These are phyloP conservation scores for Fusarium penzigii DNA, from an alignment of 2,329 filamentous ascomycete genomes.

Conservation along the genomic window DNA sequence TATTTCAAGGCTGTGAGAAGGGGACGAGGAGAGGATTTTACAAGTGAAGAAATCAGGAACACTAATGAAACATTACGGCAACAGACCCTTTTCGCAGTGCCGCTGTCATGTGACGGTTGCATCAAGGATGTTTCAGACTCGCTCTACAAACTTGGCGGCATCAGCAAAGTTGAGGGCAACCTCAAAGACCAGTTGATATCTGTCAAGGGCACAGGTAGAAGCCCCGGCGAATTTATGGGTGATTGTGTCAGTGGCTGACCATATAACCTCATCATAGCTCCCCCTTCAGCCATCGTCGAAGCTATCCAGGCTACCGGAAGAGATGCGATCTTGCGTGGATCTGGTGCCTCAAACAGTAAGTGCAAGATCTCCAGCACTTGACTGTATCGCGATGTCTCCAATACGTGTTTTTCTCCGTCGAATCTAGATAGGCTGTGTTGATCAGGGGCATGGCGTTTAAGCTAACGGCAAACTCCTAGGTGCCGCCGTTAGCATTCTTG, in stretches of 20 bases:
- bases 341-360: conserved; percentile 81
- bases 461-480: conserved; percentile 41
- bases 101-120: conserved; percentile 87
- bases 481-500: conserved; percentile 92
- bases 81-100: conserved; percentile 92
- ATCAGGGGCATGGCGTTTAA: conserved; percentile 8
- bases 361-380: conserved; percentile 25
- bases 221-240: conserved; percentile 13
- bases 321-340: conserved; percentile 91
- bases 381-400: not conserved
- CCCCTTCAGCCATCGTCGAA: conserved; percentile 85
- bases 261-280: conserved; percentile 48
- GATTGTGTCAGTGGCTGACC: conserved; percentile 10
- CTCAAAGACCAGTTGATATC: conserved; percentile 81
- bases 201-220: conserved; percentile 76
- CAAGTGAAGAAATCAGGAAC: conserved; percentile 14
- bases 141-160: conserved; percentile 74
- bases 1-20: conserved; percentile 25
- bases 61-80: conserved; percentile 40
- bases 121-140: conserved; percentile 82
- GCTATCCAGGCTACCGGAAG: conserved; percentile 88
- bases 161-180: conserved; percentile 80
- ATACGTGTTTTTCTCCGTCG: too few species aligned
- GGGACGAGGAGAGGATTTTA: conserved; percentile 25
- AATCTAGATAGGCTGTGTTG: not conserved